phyloP scores from a whole-genome alignment of 441 rosid genomes.

The Syzygium malaccense region DNA sequence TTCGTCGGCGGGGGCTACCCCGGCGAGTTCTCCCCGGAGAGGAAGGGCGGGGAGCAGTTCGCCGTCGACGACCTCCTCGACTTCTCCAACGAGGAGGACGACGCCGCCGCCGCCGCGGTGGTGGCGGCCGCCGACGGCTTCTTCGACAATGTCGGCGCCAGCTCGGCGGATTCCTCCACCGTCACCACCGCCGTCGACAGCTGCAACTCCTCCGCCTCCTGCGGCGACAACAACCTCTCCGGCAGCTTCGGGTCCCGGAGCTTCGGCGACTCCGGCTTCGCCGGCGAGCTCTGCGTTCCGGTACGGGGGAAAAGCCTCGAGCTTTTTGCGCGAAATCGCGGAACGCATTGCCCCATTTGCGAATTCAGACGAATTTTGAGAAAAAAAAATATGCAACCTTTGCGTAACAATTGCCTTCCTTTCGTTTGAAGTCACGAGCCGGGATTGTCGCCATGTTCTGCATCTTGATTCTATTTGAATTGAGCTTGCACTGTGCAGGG shows the following conservation, averaged over 20 bases:
- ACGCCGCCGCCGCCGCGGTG: neutral
- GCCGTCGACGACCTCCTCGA: slow-evolving; percentile 60
- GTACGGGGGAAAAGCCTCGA: slow-evolving; percentile 14
- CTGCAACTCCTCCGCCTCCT: slow-evolving; percentile 38
- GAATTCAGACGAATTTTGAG: neutral
- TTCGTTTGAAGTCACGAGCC: neutral
- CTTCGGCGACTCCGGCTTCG: slow-evolving; percentile 41
- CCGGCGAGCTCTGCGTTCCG: slow-evolving; percentile 62
- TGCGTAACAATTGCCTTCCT: neutral
- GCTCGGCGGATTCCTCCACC: slow-evolving; percentile 35
- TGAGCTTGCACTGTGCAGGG: neutral
- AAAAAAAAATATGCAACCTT: neutral
- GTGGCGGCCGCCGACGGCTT: slow-evolving; percentile 19
- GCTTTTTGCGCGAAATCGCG: neutral
- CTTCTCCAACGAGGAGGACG: slow-evolving; percentile 43
- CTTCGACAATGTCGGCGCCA: slow-evolving; percentile 25
- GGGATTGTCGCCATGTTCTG: neutral
- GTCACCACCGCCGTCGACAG: slow-evolving; percentile 27
- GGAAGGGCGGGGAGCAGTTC: slow-evolving; percentile 32
- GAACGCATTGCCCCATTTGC: neutral
- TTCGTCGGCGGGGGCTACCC: slow-evolving; percentile 23
- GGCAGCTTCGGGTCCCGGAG: slow-evolving; percentile 15
- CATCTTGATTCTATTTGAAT: neutral
- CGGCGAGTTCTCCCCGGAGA: slow-evolving; percentile 26
- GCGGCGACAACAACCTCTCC: slow-evolving; percentile 15